Conservation (phyloP, 78 protist species). For the Guillardia theta region DNA sequence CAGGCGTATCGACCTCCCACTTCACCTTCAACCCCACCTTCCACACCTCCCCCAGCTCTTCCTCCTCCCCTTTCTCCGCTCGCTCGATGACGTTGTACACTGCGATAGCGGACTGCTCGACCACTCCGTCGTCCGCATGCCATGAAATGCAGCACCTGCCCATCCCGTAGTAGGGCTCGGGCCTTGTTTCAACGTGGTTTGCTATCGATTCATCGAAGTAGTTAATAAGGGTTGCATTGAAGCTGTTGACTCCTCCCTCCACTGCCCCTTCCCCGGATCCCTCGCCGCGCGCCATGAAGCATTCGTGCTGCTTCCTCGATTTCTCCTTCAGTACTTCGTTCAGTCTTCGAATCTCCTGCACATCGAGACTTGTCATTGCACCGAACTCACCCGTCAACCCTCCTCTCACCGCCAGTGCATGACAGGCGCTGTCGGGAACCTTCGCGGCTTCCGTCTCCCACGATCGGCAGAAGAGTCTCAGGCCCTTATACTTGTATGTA, state of each 20-base stretch:
- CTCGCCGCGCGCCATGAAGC: not conserved
- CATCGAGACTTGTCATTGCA: too few species aligned
- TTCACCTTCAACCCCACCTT: not conserved
- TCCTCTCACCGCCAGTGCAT: not conserved
- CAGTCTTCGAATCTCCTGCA: not conserved
- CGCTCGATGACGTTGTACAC: slow-evolving; percentile 6
- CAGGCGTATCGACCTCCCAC: not conserved
- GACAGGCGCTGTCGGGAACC: not conserved
- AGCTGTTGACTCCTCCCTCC: not conserved
- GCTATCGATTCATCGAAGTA: not conserved
- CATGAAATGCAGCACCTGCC: not conserved
- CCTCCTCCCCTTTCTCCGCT: not conserved
- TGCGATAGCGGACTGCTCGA: not conserved
- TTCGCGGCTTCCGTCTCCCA: not conserved
- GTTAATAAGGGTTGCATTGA: not conserved
- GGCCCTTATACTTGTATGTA: not conserved
- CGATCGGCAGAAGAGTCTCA: not conserved
- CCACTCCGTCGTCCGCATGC: not conserved
- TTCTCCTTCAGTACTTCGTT: not conserved
- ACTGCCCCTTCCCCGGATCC: not conserved
- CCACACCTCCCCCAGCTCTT: not conserved
- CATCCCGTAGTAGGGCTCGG: slow-evolving; percentile 6
- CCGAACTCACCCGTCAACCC: too few species aligned
- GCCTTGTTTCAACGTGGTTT: not conserved
- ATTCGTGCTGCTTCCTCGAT: not conserved